phyloP scores from a whole-genome alignment of 805 yeast species.

The Yarrowia sp. region DNA sequence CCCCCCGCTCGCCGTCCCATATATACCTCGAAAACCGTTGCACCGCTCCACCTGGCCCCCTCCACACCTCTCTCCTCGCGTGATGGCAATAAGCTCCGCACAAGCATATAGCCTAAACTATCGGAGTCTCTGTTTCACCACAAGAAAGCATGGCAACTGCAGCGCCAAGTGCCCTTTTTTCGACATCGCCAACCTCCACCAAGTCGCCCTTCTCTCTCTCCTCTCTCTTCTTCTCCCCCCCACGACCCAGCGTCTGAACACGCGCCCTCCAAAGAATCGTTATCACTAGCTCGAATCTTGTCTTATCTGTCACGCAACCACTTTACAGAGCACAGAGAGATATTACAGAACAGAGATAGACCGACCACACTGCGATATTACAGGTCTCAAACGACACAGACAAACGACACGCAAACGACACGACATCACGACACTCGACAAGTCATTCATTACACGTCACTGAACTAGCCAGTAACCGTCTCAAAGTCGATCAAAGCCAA shows the following conservation, averaged over 20 bases:
- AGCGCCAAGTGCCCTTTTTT: slow-evolving; percentile 18
- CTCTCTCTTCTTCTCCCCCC: not conserved
- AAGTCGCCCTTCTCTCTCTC: not conserved
- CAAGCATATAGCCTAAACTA: slow-evolving; percentile 11
- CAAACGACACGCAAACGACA: too few species aligned
- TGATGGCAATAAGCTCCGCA: slow-evolving; percentile 5
- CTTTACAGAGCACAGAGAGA: too few species aligned
- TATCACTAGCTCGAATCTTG: slow-evolving; percentile 10
- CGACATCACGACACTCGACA: not conserved
- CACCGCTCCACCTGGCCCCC: not conserved
- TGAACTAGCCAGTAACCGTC: too few species aligned
- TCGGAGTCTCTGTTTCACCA: not conserved
- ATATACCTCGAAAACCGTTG: too few species aligned
- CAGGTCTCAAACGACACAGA: not conserved
- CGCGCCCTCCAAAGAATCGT: not conserved
- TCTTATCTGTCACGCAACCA: slow-evolving; percentile 10
- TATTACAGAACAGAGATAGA: too few species aligned
- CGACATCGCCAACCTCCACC: slow-evolving; percentile 5
- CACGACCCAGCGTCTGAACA: too few species aligned
- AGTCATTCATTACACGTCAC: too few species aligned
- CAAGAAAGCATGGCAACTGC: slow-evolving; percentile 27
- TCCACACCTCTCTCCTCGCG: not conserved
- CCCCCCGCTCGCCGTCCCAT: too few species aligned
- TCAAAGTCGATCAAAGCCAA: too few species aligned
- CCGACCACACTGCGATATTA: not conserved